Percentiles rank a stretch among this genome's conserved stretches.
Evolutionary conservation across 805 yeast species (phyloP).

Genomic region (Lachancea sp.): DNA sequence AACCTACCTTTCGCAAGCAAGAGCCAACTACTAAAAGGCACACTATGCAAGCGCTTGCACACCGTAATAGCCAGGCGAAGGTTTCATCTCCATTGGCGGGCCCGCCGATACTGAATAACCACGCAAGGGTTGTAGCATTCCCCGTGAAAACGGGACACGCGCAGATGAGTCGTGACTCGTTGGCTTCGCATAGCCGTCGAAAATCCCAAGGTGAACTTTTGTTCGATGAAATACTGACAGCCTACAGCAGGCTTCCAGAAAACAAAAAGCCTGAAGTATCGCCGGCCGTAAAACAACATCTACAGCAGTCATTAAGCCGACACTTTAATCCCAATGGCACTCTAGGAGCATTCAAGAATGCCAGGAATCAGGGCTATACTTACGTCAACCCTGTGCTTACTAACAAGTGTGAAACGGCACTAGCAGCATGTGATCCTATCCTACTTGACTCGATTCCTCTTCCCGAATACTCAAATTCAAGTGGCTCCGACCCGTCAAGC

Average conservation of each 20-base stretch:
- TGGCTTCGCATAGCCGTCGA: neutral
- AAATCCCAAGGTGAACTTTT: conserved; percentile 19
- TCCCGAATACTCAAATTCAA: conserved; percentile 21
- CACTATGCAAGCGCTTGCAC: neutral
- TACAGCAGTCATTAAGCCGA: conserved; percentile 2
- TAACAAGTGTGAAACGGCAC: too few relatives aligned
- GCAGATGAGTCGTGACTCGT: too few relatives aligned
- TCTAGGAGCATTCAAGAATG: neutral
- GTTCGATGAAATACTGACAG: conserved; percentile 27
- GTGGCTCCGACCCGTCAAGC: conserved; percentile 20
- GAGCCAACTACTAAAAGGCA: neutral
- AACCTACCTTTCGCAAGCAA: neutral
- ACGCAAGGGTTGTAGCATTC: neutral
- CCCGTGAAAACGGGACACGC: conserved; percentile 2
- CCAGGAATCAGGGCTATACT: neutral
- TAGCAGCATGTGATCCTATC: too few relatives aligned
- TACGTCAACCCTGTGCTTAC: neutral
- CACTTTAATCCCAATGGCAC: neutral
- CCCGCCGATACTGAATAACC: neutral
- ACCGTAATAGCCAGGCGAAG: neutral
- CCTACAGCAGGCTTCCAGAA: conserved; percentile 13
- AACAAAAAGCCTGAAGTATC: neutral
- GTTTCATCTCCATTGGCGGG: conserved; percentile 6
- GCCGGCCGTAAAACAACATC: neutral
- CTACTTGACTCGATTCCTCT: conserved; percentile 18